phyloP scores from a whole-genome alignment of 2,329 filamentous ascomycete genomes.

The Diaporthe batatas region DNA sequence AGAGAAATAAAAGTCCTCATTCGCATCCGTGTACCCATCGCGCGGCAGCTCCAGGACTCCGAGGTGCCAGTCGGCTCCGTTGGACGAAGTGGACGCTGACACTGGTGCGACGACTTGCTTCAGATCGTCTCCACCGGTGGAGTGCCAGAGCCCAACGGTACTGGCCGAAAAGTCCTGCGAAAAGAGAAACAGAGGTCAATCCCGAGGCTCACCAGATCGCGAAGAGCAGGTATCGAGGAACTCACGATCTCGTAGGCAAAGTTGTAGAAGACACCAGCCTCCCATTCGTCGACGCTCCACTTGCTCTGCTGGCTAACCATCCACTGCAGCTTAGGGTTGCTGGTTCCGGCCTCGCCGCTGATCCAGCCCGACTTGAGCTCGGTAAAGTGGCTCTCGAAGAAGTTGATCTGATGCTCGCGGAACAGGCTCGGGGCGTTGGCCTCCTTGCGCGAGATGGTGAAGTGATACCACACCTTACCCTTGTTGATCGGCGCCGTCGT shows the following conservation, averaged over 20 bases:
- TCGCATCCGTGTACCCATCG: slow-evolving; percentile 63
- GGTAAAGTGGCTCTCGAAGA: slow-evolving; percentile 80
- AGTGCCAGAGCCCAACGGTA: slow-evolving; percentile 78
- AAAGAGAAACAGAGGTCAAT: not conserved
- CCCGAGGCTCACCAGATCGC: too few species aligned
- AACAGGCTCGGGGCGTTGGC: slow-evolving; percentile 71
- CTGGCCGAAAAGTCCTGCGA: slow-evolving; percentile 68
- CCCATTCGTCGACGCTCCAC: slow-evolving; percentile 71
- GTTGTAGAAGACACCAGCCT: slow-evolving; percentile 78
- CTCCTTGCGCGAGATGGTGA: slow-evolving; percentile 71
- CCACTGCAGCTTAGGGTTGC: slow-evolving; percentile 72
- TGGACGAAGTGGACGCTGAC: slow-evolving; percentile 68
- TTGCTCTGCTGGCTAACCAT: slow-evolving; percentile 71
- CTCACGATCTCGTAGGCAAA: slow-evolving; percentile 53
- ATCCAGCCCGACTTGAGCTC: slow-evolving; percentile 79
- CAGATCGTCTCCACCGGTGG: slow-evolving; percentile 70
- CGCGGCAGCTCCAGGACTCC: slow-evolving; percentile 76
- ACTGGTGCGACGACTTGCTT: slow-evolving; percentile 72
- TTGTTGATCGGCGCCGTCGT: slow-evolving; percentile 73
- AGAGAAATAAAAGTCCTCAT: slow-evolving; percentile 79
- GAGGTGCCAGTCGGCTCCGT: slow-evolving; percentile 80
- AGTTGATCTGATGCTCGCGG: slow-evolving; percentile 75
- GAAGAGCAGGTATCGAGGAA: slow-evolving; percentile 63
- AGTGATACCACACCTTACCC: slow-evolving; percentile 80
- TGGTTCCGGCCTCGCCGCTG: slow-evolving; percentile 58